These are phyloP conservation scores for Rhodocollybia butyracea DNA, from an alignment of 768 basidiomycete species.

Conservation along the genomic window DNA sequence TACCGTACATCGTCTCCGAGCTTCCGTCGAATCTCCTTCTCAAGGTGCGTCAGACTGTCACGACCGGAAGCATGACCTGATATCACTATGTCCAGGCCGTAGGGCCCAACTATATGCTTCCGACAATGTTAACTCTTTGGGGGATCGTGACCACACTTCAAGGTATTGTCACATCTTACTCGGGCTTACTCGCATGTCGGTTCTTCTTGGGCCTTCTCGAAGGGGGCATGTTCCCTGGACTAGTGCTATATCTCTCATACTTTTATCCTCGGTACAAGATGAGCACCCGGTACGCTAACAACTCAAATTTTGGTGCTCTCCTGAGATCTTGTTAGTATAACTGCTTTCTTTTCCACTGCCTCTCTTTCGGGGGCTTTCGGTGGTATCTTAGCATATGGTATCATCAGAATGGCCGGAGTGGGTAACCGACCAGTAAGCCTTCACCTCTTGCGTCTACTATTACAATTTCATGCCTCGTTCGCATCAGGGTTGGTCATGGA, in stretches of 20 bases:
- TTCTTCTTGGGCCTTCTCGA: conserved; percentile 52
- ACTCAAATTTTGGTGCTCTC: conserved; percentile 16
- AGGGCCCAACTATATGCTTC: conserved; percentile 54
- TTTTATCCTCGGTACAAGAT: conserved; percentile 48
- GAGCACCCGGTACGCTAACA: conserved; percentile 38
- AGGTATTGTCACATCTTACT: conserved; percentile 49
- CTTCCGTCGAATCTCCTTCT: conserved; percentile 60
- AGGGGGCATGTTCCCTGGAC: conserved; percentile 56
- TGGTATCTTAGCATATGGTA: conserved; percentile 54
- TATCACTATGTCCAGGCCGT: conserved; percentile 33
- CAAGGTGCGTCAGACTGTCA: conserved; percentile 32
- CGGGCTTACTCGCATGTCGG: conserved; percentile 42
- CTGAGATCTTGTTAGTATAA: conserved; percentile 26
- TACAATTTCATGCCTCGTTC: conserved; percentile 38
- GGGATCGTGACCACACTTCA: conserved; percentile 62
- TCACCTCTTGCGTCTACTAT: no score
- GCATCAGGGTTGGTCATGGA: conserved; percentile 68
- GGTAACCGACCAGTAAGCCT: neutral
- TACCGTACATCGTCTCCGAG: conserved; percentile 57
- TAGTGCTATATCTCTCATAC: conserved; percentile 16
- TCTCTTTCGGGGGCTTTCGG: conserved; percentile 52
- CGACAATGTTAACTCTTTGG: conserved; percentile 63
- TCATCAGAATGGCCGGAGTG: conserved; percentile 35
- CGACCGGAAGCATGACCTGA: neutral
- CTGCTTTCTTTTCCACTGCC: conserved; percentile 25